Percentiles rank a stretch among this genome's conserved stretches.
phyloP scores from a whole-genome alignment of 2,329 filamentous ascomycete species.

The Trichophyton verrucosum region DNA sequence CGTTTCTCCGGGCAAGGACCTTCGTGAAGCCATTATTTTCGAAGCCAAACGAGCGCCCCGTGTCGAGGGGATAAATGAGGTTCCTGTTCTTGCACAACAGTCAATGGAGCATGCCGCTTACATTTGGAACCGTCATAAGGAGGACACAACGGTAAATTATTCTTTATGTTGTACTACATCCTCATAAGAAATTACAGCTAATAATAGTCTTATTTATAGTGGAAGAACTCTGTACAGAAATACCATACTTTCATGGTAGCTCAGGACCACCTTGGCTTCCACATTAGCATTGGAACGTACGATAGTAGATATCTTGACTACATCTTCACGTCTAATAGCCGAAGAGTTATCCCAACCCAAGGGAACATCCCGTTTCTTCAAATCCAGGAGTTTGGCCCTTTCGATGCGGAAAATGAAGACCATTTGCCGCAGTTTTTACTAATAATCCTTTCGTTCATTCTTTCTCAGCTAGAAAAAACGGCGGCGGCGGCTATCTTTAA shows the following conservation, averaged over 20 bases:
- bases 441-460: slow-evolving; percentile 9
- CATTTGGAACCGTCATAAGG: slow-evolving; percentile 11
- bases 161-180: neutral
- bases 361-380: slow-evolving; percentile 5
- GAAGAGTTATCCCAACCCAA: slow-evolving; percentile 1
- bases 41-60: slow-evolving; percentile 10
- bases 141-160: slow-evolving; percentile 6
- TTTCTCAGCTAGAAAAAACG: slow-evolving; percentile 4
- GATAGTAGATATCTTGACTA: slow-evolving; percentile 11
- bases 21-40: slow-evolving; percentile 10
- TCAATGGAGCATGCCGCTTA: slow-evolving; percentile 13
- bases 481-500: neutral
- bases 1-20: slow-evolving; percentile 2
- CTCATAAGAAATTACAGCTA: neutral
- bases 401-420: neutral
- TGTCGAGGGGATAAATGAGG: neutral
- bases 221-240: neutral
- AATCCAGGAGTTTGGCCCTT: slow-evolving; percentile 11
- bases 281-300: slow-evolving; percentile 13
- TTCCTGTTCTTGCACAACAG: slow-evolving; percentile 10
- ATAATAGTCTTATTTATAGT: neutral
- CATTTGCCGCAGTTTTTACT: neutral
- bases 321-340: slow-evolving; percentile 8
- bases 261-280: slow-evolving; percentile 8
- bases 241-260: slow-evolving; percentile 12